Evolutionary conservation across 2,329 filamentous ascomycete species (phyloP), one percentile per base, ranked within the genome.

Genomic region (Emericellopsis atlantica): DNA sequence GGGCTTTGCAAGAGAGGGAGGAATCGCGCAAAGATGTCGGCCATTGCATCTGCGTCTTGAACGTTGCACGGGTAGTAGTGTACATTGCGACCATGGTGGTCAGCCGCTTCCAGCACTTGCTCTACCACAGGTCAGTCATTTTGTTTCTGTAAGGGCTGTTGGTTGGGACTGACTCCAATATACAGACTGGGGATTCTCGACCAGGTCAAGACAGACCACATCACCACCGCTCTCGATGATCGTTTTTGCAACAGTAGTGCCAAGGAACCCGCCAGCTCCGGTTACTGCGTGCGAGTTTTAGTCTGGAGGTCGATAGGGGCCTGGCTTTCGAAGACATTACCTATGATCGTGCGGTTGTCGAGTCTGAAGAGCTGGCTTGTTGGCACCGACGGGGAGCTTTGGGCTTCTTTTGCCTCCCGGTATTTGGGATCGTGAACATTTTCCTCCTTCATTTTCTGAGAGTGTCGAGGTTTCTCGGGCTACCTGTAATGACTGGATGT

Each of bases 221-320:
- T 60, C 56, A 9, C 51, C 58, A n/a, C 57, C 57, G 14, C 45
- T 51, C 43, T 59, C 55, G 7, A 60, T 40, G 1, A 60, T 16
- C 12, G 39, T 26, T 5, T 16, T 8, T 18, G 39, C 39, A 12
- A 40, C 39, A 4, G n/a, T 22, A 2, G 22, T 15, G 14, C 39
- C 39, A 2, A 40, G 39, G 32, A 18, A 40, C 29, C 39, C 39
- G 2, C 16, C 32, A 7, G n/a, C 39, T 18, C 24, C 40, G 45
- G 33, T 39, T 10, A 31, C 22, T 18, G 3, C 18, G 18, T 21
- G 31, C 31, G 31, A 32, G 15, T 12, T 6, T 15, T 12, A 15
- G 11, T 32, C 11, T 12, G 6, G 15, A 32, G 31, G 15, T 4
- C 31, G 4, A 32, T 12, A 15, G 31, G 6, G 15, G 11, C 11